Conservation (phyloP, 176 grass and related monocot species). For the Cenchrus purpureus region DNA sequence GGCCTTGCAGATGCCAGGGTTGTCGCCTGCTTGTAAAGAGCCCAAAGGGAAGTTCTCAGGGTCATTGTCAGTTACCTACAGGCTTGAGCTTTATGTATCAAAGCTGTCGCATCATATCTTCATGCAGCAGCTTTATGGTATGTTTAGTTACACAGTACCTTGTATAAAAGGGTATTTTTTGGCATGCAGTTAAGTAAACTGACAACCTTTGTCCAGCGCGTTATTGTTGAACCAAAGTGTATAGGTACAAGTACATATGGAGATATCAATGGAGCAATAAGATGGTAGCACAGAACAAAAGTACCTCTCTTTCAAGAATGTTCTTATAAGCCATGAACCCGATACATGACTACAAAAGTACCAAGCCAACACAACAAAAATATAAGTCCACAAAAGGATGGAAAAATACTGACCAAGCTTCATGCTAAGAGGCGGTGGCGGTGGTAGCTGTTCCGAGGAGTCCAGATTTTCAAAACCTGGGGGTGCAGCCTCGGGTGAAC, state of each 20-base stretch:
- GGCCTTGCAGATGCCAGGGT: neutral
- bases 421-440: slow-evolving; percentile 23
- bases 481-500: slow-evolving; percentile 26
- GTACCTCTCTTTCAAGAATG: neutral
- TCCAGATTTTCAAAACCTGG: slow-evolving; percentile 34
- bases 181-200: neutral
- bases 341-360: slow-evolving; percentile 23
- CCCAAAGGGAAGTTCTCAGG: slow-evolving; percentile 8
- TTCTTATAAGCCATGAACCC: neutral
- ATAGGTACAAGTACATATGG: neutral
- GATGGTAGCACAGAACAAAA: slow-evolving; percentile 5
- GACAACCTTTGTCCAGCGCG: neutral
- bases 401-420: slow-evolving; percentile 40
- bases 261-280: neutral
- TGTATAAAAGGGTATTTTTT: neutral
- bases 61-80: neutral
- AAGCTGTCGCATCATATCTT: neutral
- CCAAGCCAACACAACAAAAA: slow-evolving; percentile 26
- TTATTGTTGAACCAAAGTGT: slow-evolving; percentile 2
- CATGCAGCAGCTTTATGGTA: neutral
- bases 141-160: neutral
- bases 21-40: slow-evolving; percentile 6
- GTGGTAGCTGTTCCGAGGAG: slow-evolving; percentile 22
- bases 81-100: slow-evolving; percentile 15
- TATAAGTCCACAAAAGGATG: neutral